phyloP scores from a whole-genome alignment of 2,329 filamentous ascomycete genomes.

The Ophiosphaerella narmari region DNA sequence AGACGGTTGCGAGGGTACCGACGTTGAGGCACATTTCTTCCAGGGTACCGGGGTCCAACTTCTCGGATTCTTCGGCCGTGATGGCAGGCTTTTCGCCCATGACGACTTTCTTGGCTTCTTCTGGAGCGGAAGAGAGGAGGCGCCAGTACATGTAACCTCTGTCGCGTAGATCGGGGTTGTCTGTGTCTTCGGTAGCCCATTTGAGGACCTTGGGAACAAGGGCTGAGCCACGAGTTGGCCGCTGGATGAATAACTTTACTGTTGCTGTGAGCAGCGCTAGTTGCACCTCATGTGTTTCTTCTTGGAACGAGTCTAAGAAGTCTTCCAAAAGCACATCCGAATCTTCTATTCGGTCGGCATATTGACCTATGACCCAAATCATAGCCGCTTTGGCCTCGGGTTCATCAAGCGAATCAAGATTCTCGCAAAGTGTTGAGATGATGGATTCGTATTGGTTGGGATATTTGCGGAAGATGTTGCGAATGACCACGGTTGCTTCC shows the following conservation, averaged over 20 bases:
- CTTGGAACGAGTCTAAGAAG: conserved; percentile 89
- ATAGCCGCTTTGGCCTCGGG: conserved; percentile 98
- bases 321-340: conserved; percentile 92
- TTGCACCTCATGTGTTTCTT: conserved; percentile 95
- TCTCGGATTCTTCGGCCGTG: conserved; percentile 87
- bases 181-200: conserved; percentile 99
- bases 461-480: conserved; percentile 99
- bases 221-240: conserved; percentile 91
- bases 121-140: conserved; percentile 87
- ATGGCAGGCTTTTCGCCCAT: conserved; percentile 98
- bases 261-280: conserved; percentile 92
- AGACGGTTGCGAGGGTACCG: conserved; percentile 93
- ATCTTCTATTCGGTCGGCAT: conserved; percentile 96
- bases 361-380: conserved; percentile 99
- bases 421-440: conserved; percentile 92
- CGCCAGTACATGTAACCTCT: conserved; percentile 99
- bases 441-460: conserved; percentile 99
- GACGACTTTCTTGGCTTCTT: conserved; percentile 81
- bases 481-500: conserved; percentile 97
- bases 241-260: conserved; percentile 96
- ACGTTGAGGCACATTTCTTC: conserved; percentile 98
- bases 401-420: conserved; percentile 94
- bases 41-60: conserved; percentile 84
- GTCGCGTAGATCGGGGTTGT: conserved; percentile 95
- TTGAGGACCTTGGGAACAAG: conserved; percentile 94